A percentile compares a stretch with the other conserved stretches of the same genome.
These are phyloP conservation scores for Syzygium jambos DNA, from an alignment of 345 rosid species.

Conservation along the genomic window DNA sequence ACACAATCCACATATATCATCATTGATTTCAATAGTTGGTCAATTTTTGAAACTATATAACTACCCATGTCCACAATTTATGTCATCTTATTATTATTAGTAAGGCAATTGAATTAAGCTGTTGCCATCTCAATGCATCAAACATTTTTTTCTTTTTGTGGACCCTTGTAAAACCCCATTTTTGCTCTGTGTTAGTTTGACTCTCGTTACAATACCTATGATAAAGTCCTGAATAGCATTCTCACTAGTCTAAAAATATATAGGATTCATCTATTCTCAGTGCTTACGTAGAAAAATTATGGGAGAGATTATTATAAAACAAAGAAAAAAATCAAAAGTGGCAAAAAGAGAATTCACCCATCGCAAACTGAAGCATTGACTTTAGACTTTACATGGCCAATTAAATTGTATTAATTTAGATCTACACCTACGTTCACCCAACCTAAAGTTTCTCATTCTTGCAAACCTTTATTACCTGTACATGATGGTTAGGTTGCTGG, in stretches of 20 bases:
- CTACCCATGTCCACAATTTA: too few species aligned
- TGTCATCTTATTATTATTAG: too few species aligned
- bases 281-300: not conserved
- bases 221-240: not conserved
- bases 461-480: constrained; percentile 8
- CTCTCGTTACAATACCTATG: not conserved
- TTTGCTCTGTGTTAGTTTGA: not conserved
- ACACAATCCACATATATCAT: not conserved
- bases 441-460: not conserved
- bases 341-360: not conserved
- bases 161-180: not conserved
- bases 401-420: not conserved
- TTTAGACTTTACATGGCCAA: not conserved
- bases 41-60: not conserved
- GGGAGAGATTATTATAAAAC: not conserved
- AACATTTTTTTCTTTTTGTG: not conserved
- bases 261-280: not conserved
- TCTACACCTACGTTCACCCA: not conserved
- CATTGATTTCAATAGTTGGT: not conserved
- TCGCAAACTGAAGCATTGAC: not conserved
- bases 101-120: not conserved
- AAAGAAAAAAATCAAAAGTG: not conserved
- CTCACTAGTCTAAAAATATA: not conserved
- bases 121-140: not conserved
- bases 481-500: constrained; percentile 42